phyloP scores from a whole-genome alignment of 495 filamentous ascomycete species.

The Aspergillus asperescens region DNA sequence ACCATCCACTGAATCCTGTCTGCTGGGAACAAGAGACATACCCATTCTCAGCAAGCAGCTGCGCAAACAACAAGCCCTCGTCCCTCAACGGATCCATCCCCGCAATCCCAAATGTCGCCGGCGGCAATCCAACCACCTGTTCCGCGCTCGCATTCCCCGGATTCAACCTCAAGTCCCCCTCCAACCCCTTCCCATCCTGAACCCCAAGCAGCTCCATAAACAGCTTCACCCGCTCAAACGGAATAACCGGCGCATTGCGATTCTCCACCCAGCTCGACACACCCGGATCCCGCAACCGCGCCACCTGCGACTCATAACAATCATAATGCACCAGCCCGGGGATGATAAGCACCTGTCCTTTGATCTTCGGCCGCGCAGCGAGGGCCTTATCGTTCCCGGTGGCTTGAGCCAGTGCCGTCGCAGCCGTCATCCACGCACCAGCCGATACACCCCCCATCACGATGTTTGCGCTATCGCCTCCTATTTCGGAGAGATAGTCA shows the following conservation, averaged over 20 bases:
- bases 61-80: slow-evolving; percentile 41
- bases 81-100: slow-evolving; percentile 46
- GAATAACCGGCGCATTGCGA: slow-evolving; percentile 36
- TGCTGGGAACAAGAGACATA: slow-evolving; percentile 26
- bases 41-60: slow-evolving; percentile 42
- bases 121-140: slow-evolving; percentile 37
- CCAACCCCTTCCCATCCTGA: slow-evolving; percentile 12
- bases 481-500: slow-evolving; percentile 27
- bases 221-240: slow-evolving; percentile 24
- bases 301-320: slow-evolving; percentile 32
- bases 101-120: slow-evolving; percentile 40
- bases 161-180: slow-evolving; percentile 30
- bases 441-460: slow-evolving; percentile 46
- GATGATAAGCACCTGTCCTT: slow-evolving; percentile 43
- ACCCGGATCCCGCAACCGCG: slow-evolving; percentile 28
- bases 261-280: slow-evolving; percentile 38
- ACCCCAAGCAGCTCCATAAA: slow-evolving; percentile 31
- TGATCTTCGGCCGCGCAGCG: slow-evolving; percentile 26
- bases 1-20: background rate
- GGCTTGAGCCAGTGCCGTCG: slow-evolving; percentile 30
- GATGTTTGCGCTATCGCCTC: slow-evolving; percentile 25
- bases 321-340: slow-evolving; percentile 30
- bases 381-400: slow-evolving; percentile 20
- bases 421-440: slow-evolving; percentile 41
- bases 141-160: slow-evolving; percentile 38